Evolutionary conservation across 108 stramenopile species (phyloP).

Genomic region (Pseudonitzschia pungens): DNA sequence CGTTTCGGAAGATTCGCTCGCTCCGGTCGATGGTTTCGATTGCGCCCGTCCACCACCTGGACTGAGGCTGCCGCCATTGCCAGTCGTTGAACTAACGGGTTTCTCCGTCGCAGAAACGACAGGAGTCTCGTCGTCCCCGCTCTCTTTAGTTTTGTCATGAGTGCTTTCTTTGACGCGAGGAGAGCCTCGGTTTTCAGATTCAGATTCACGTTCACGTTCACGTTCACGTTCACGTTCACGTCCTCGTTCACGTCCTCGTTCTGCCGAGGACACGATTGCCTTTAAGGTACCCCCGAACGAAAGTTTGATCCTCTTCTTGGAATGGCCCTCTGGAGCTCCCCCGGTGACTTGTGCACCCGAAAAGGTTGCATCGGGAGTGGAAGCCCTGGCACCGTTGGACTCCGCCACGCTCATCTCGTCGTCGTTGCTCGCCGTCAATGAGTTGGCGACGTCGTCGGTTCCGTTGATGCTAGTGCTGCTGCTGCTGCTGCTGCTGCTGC

Average conservation of each 20-base stretch:
- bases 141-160: neutral
- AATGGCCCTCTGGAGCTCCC: neutral
- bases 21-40: neutral
- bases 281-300: slow-evolving; percentile 1
- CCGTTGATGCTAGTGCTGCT: slow-evolving; percentile 14
- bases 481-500: slow-evolving; percentile 16
- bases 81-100: neutral
- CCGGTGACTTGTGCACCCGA: neutral
- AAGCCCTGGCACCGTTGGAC: neutral
- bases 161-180: neutral
- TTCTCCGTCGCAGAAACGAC: neutral
- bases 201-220: too few species aligned
- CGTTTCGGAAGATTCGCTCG: neutral
- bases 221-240: too few species aligned
- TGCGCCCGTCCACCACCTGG: neutral
- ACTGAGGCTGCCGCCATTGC: neutral
- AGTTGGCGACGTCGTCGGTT: slow-evolving; percentile 13
- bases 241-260: neutral
- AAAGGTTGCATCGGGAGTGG: neutral
- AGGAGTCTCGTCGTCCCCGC: neutral
- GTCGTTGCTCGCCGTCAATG: neutral
- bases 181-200: neutral
- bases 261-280: neutral
- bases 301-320: slow-evolving; percentile 17
- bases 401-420: neutral